A percentile compares a stretch with the other conserved stretches of the same genome.
Conservation (phyloP, 257 asterid genomes). For the Solanum chaucha region DNA sequence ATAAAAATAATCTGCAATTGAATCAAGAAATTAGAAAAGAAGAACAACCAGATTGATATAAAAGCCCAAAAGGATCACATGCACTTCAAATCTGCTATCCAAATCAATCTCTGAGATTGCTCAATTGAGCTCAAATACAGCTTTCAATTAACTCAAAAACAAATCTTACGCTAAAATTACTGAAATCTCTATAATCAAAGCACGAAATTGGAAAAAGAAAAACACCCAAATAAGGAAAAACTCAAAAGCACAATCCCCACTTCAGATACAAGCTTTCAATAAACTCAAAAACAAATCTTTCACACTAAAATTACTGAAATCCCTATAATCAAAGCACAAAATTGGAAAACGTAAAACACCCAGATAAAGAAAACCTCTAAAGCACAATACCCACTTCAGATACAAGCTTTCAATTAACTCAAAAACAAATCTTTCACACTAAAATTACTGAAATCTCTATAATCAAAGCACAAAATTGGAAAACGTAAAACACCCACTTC, state of each 20-base stretch:
- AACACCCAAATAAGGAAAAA: neutral
- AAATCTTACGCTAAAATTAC: neutral
- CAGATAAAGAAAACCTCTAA: neutral
- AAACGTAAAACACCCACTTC: conserved; percentile 2
- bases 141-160: neutral
- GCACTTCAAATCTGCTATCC: neutral
- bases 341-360: neutral
- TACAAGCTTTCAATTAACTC: neutral
- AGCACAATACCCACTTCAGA: neutral
- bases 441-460: neutral
- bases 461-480: neutral
- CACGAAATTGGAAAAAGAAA: neutral
- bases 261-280: neutral
- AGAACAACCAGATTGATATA: neutral
- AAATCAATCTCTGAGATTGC: neutral
- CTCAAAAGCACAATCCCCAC: neutral
- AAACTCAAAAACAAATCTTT: neutral
- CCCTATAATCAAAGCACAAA: neutral
- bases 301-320: neutral
- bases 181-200: neutral
- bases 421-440: neutral
- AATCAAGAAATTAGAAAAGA: neutral
- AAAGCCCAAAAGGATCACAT: neutral
- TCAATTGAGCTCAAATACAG: neutral
- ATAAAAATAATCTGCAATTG: neutral